A percentile compares a stretch with the other conserved stretches of the same genome.
These are phyloP conservation scores for Fraxinus albicans DNA, from an alignment of 305 asterid species.

Conservation along the genomic window DNA sequence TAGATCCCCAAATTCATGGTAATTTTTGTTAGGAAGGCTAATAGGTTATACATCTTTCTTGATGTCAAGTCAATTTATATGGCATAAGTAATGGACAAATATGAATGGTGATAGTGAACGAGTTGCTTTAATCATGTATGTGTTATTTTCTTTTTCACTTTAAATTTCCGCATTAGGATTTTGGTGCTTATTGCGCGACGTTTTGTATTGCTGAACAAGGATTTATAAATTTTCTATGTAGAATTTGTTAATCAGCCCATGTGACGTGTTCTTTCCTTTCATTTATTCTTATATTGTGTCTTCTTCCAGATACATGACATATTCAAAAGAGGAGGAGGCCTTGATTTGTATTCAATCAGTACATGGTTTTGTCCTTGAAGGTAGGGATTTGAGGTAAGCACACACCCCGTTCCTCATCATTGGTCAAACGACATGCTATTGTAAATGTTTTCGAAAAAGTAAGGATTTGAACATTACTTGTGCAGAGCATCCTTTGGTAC, in stretches of 20 bases:
- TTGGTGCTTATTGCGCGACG: neutral
- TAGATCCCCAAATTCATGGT: neutral
- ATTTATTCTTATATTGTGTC: slow-evolving; percentile 14
- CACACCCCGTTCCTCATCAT: slow-evolving; percentile 22
- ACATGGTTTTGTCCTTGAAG: slow-evolving; percentile 82
- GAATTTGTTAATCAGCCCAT: neutral
- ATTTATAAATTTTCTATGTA: neutral
- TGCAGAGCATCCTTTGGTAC: slow-evolving; percentile 99
- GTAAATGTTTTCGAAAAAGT: slow-evolving; percentile 7
- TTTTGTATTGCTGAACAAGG: no score
- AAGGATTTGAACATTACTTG: slow-evolving; percentile 27
- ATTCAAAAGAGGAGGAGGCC: slow-evolving; percentile 89
- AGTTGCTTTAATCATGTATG: neutral
- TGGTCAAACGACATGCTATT: slow-evolving; percentile 7
- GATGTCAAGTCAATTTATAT: no score
- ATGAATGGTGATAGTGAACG: neutral
- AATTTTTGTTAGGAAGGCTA: neutral
- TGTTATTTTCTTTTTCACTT: neutral
- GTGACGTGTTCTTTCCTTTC: neutral
- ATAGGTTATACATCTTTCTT: no score
- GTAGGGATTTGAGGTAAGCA: slow-evolving; percentile 77
- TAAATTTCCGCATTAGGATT: neutral
- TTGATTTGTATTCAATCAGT: slow-evolving; percentile 82
- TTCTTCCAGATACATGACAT: slow-evolving; percentile 74
- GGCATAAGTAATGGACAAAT: no score